Evolutionary conservation across 163 green algal genomes (phyloP), one percentile per base, ranked within the genome.

Genomic region (Chlorella variabilis): DNA sequence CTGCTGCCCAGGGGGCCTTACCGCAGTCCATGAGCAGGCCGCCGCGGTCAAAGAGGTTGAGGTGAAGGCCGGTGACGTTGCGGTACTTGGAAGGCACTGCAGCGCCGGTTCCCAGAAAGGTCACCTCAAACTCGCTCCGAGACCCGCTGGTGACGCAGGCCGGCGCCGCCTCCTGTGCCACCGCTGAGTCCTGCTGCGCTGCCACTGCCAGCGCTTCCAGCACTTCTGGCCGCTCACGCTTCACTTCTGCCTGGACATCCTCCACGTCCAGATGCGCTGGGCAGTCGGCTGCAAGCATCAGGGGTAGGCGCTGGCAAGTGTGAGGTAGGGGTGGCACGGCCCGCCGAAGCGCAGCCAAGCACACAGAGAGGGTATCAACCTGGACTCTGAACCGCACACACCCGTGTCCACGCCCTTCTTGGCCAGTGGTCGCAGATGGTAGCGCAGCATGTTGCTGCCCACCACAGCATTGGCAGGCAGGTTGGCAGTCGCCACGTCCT

Each of bases 31-130:
- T 83, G 83, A 99, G 88, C 80, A 98, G 85, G 18, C 90, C 71
- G 21, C 91, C 83, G 31, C 68, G 71, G 27, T 86, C 80, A 39
- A 90, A 89, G 25, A 87, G 42, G 83, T 93, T 76, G 45, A 95
- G 62, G 33, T 94, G 90, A 56, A 97, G 93, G 38, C 83, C 87
- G 7, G 89, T 97, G 23, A 99, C 95, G 82, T 99, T 99, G 86
- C 97, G 95, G 85, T 98, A 98, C 86, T 98, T 98, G 82, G 89
- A 96, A 23, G 97, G 97, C 42, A 95, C 87, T 4, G 94, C 92
- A 3, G 90, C 92, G 7, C 93, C 95, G 8, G 97, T 99, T 38
- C 97, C 97, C 62, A 99, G 90, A 87, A 99, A 98, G 0, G 94
- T 93, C 0, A 99, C 51, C 79, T 88, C 82, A 56, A 91, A 45